Percentiles rank a stretch among this genome's conserved stretches.
Conservation (phyloP, 2,329 filamentous ascomycete genomes). For the Pseudocercospora fuligena region DNA sequence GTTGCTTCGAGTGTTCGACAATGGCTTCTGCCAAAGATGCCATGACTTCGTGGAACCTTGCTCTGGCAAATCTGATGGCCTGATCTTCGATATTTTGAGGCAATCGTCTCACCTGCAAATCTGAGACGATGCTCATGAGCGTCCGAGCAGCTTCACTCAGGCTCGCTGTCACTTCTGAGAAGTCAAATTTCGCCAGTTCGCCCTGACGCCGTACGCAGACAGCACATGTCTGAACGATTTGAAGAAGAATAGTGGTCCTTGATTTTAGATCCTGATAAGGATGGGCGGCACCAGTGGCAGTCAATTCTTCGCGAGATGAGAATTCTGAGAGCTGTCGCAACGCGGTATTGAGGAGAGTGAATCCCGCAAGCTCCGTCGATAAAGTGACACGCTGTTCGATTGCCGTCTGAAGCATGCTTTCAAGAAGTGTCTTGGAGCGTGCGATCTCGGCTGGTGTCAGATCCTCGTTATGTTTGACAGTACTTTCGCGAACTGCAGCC, state of each 20-base stretch:
- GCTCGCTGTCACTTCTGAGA: conserved; percentile 16
- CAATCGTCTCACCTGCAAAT: not conserved
- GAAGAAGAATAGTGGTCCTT: conserved; percentile 13
- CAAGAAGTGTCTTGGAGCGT: conserved; percentile 81
- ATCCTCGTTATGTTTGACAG: conserved; percentile 80
- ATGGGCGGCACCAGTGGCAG: not conserved
- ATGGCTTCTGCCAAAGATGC: not conserved
- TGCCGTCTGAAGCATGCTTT: conserved; percentile 71
- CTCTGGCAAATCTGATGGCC: not conserved
- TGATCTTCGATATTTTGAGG: conserved; percentile 13
- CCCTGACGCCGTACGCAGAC: conserved; percentile 24
- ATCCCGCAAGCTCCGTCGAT: conserved; percentile 7
- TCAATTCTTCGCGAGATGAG: conserved; percentile 6
- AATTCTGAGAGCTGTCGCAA: conserved; percentile 20
- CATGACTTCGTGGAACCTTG: not conserved
- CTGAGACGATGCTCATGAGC: not conserved
- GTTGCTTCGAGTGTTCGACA: conserved; percentile 2
- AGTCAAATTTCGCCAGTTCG: conserved; percentile 25
- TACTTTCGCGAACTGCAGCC: conserved; percentile 67
- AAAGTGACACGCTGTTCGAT: conserved; percentile 28
- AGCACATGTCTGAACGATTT: conserved; percentile 16
- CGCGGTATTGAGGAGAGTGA: conserved; percentile 8
- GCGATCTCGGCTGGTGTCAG: conserved; percentile 78
- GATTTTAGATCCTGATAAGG: not conserved
- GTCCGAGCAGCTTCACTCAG: not conserved